These are phyloP conservation scores for Pulveroboletus frians DNA, from an alignment of 768 basidiomycete genomes.

Conservation along the genomic window DNA sequence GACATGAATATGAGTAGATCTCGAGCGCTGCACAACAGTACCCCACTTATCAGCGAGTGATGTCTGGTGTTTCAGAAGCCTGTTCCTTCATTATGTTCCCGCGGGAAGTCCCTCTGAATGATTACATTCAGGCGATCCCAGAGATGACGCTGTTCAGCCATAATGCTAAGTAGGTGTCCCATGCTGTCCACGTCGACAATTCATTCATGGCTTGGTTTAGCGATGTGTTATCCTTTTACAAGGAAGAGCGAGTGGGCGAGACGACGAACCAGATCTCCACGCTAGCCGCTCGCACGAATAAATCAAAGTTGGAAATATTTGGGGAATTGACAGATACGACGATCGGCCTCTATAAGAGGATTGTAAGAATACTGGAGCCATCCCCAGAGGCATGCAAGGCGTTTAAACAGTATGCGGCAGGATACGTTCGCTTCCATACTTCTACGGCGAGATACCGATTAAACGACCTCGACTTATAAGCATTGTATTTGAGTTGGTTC, in stretches of 20 bases:
- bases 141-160: constrained; percentile 32
- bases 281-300: constrained; percentile 20
- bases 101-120: constrained; percentile 24
- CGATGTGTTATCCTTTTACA: constrained; percentile 39
- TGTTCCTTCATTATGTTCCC: constrained; percentile 37
- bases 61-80: constrained; percentile 34
- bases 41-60: constrained; percentile 22
- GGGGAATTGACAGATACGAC: constrained; percentile 24
- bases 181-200: neutral
- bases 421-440: constrained; percentile 29
- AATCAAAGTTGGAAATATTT: constrained; percentile 27
- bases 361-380: constrained; percentile 22
- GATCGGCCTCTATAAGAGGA: constrained; percentile 18
- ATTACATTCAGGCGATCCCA: constrained; percentile 37
- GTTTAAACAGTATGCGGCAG: constrained; percentile 13
- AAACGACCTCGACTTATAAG: constrained; percentile 16
- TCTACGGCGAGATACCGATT: constrained; percentile 23
- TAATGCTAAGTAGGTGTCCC: constrained; percentile 33
- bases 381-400: constrained; percentile 18
- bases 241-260: constrained; percentile 37
- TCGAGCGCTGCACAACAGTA: constrained; percentile 24
- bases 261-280: constrained; percentile 33
- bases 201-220: constrained; percentile 15
- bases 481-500: neutral
- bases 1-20: constrained; percentile 1